Percentiles rank a stretch among this genome's conserved stretches.
Evolutionary conservation across 805 yeast genomes (phyloP).

Genomic region (Myxozyma nipponensis): DNA sequence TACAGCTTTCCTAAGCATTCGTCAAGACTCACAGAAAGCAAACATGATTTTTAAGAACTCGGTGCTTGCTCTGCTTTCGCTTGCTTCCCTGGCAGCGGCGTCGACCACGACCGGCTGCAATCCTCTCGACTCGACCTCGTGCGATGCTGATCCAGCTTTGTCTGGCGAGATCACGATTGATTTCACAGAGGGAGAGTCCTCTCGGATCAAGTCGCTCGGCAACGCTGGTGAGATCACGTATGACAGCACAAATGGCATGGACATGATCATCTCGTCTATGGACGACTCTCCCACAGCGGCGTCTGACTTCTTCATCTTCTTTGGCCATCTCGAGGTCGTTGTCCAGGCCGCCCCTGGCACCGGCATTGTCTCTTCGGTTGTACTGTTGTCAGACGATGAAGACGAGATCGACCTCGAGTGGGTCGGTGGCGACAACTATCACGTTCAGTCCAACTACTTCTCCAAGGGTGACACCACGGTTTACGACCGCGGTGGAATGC

Average conservation of each 20-base stretch:
- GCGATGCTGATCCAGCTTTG: conserved; percentile 60
- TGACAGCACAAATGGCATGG: conserved; percentile 55
- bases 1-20: background rate
- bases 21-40: background rate
- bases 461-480: conserved; percentile 75
- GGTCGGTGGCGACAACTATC: conserved; percentile 72
- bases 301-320: conserved; percentile 82
- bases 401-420: conserved; percentile 91
- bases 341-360: conserved; percentile 69
- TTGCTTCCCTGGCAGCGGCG: conserved; percentile 12
- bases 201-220: conserved; percentile 43
- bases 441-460: conserved; percentile 51
- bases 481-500: conserved; percentile 76
- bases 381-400: conserved; percentile 74
- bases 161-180: conserved; percentile 52
- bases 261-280: conserved; percentile 55
- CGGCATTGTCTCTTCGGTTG: conserved; percentile 79
- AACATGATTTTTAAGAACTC: background rate
- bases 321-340: conserved; percentile 73
- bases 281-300: conserved; percentile 74
- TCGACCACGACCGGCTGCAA: conserved; percentile 38
- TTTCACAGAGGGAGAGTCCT: conserved; percentile 46
- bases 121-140: conserved; percentile 41
- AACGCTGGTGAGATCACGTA: conserved; percentile 45
- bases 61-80: conserved; percentile 4